These are phyloP conservation scores for Diutina siamensis DNA, from an alignment of 1,139 yeast species.

Conservation along the genomic window DNA sequence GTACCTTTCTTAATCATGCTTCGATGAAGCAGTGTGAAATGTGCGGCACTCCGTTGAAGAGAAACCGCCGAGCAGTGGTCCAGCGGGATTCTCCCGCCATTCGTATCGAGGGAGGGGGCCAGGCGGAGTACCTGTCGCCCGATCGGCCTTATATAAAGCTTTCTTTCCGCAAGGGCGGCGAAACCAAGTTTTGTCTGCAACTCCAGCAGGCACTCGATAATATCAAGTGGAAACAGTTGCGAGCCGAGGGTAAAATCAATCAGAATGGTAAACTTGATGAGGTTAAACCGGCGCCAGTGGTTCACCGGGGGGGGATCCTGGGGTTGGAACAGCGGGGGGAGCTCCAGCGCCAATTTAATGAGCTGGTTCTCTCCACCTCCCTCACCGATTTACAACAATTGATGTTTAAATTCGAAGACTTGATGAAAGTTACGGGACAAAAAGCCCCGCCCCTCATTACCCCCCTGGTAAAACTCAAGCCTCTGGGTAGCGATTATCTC, in stretches of 20 bases:
- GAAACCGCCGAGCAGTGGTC: conserved; percentile 8
- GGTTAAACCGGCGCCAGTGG: conserved; percentile 7
- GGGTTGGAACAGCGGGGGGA: conserved; percentile 57
- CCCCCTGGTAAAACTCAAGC: conserved; percentile 22
- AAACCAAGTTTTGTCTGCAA: conserved; percentile 31
- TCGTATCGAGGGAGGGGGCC: conserved; percentile 8
- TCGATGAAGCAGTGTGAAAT: conserved; percentile 71
- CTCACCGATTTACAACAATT: conserved; percentile 68
- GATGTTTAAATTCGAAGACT: conserved; percentile 68
- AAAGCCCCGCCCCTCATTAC: conserved; percentile 29
- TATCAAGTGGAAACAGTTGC: conserved; percentile 28
- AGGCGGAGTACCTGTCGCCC: conserved; percentile 17
- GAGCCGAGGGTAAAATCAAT: neutral
- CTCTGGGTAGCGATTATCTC: conserved; percentile 21
- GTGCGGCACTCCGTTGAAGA: conserved; percentile 45
- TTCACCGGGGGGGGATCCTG: conserved; percentile 49
- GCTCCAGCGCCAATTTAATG: conserved; percentile 46
- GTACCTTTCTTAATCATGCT: conserved; percentile 83
- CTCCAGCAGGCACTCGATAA: conserved; percentile 33
- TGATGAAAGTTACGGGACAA: conserved; percentile 40
- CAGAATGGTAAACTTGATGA: conserved; percentile 11
- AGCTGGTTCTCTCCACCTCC: conserved; percentile 53
- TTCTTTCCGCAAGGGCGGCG: conserved; percentile 56
- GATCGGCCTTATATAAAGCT: conserved; percentile 35
- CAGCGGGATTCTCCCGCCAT: conserved; percentile 7